phyloP scores from a whole-genome alignment of 129 eudicot genomes.

The Flaveria bidentis region DNA sequence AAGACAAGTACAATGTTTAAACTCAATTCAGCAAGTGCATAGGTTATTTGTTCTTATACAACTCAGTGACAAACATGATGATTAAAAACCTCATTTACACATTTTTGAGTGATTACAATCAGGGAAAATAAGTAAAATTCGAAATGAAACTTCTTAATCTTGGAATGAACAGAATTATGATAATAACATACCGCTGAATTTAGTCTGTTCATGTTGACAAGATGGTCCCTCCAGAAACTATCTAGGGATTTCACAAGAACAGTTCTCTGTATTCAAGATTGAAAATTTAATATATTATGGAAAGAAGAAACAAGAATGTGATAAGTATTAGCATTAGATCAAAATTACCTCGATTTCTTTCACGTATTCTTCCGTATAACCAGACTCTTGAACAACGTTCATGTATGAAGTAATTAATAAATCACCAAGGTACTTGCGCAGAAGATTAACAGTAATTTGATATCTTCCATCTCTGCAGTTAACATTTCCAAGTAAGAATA shows the following conservation, averaged over 20 bases:
- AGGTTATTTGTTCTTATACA: background rate
- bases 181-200: slow-evolving; percentile 73
- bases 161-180: slow-evolving; percentile 6
- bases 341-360: slow-evolving; percentile 81
- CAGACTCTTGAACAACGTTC: slow-evolving; percentile 69
- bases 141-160: background rate
- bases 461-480: slow-evolving; percentile 72
- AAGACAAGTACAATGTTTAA: slow-evolving; percentile 12
- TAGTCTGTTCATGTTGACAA: slow-evolving; percentile 94
- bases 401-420: slow-evolving; percentile 79
- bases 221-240: slow-evolving; percentile 98
- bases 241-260: slow-evolving; percentile 87
- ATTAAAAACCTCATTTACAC: background rate
- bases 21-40: slow-evolving; percentile 8
- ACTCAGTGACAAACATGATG: background rate
- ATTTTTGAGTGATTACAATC: background rate
- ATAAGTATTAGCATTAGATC: background rate
- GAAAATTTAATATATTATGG: slow-evolving; percentile 6
- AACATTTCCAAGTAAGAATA: slow-evolving; percentile 19
- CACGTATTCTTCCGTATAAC: slow-evolving; percentile 62
- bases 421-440: slow-evolving; percentile 96
- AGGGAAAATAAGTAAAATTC: background rate
- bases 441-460: slow-evolving; percentile 55
- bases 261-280: slow-evolving; percentile 57
- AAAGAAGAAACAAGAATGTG: background rate